Base-by-base conservation (phyloP, 2,329 filamentous ascomycete genomes). In the Cryphonectria carpinicola region DNA sequence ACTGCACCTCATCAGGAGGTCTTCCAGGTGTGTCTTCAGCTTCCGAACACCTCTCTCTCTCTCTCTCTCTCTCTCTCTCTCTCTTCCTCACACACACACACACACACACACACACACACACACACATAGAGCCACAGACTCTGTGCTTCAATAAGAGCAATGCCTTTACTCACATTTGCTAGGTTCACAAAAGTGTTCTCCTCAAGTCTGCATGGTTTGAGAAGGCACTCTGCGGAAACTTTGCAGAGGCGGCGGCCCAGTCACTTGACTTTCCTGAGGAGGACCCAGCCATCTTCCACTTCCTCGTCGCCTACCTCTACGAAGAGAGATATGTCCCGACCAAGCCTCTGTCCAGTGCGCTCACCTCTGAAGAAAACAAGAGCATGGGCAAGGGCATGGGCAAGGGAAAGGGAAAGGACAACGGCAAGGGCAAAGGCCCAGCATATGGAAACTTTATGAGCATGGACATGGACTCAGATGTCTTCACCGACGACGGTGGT, bases 301-400 rank as follows among this genome's bases (percentile, higher is more conserved):
- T 86, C 72, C 76, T 87, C 58, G 78, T 87, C 49, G 83, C 84
- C n/a, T 86, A 82, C 66, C 76, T 86, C 17, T 86, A 86, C 73
- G 84, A 86, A 73, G 81, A 80, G 28, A 81, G 77, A 68, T 86
- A 83, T 73, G 78, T 81, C 4, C 84, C 84, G 49, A 83, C 85
- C 69, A 82, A 78, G 72, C 77, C 84, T n/a, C 77, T 80, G 46
- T 79, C 83, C 3, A 79, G 80, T 37, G 83, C 79, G 2, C 76
- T 86, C 41, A 74, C 74, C 7, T 69, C 77, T 28, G 79, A 81
- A 28, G 76, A 77, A 37, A 82, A 83, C 22, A 85, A 85, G 74
- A 83, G 83, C 22, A 85, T 83, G 70, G 80, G 80, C 11, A n/a
- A 49, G 10, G 46, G 22, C 22, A n/a, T n/a, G 74, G 83, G 83